phyloP scores from a whole-genome alignment of 176 grass and related monocot species.

The Thinopyrum elongatum region DNA sequence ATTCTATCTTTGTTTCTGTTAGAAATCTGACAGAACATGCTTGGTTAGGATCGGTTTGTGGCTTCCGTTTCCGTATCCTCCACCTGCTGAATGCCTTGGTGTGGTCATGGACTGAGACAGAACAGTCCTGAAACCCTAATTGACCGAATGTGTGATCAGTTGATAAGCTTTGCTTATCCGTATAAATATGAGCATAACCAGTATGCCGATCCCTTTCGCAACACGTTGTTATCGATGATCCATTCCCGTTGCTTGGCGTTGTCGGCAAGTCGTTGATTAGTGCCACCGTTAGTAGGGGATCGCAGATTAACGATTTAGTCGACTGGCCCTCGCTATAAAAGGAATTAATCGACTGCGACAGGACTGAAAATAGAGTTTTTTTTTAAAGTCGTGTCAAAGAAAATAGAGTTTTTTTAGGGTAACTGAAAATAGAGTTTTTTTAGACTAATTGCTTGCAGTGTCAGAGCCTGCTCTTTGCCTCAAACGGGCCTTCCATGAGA shows the following conservation, averaged over 20 bases:
- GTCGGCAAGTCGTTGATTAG: neutral
- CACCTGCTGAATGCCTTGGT: neutral
- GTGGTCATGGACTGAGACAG: slow-evolving; percentile 4
- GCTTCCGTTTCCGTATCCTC: slow-evolving; percentile 11
- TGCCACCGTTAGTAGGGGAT: slow-evolving; percentile 5
- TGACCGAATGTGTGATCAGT: neutral
- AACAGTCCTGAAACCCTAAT: neutral
- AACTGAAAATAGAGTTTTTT: too few relatives aligned
- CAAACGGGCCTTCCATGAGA: too few relatives aligned
- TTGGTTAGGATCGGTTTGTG: slow-evolving; percentile 19
- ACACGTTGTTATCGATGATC: slow-evolving; percentile 26
- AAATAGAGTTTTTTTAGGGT: too few relatives aligned
- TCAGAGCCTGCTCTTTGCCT: too few relatives aligned
- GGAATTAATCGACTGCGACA: neutral
- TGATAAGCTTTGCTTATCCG: neutral
- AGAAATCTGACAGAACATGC: neutral
- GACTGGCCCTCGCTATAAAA: neutral
- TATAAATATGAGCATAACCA: neutral
- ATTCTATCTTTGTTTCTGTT: neutral
- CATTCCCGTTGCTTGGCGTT: slow-evolving; percentile 5
- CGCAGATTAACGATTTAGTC: neutral
- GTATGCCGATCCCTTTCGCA: slow-evolving; percentile 22
- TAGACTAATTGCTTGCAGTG: too few relatives aligned
- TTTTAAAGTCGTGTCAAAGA: too few relatives aligned
- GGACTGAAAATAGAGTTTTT: neutral